Evolutionary conservation across 176 grass and related monocot genomes (phyloP).

Genomic region (Triticum timopheevii): DNA sequence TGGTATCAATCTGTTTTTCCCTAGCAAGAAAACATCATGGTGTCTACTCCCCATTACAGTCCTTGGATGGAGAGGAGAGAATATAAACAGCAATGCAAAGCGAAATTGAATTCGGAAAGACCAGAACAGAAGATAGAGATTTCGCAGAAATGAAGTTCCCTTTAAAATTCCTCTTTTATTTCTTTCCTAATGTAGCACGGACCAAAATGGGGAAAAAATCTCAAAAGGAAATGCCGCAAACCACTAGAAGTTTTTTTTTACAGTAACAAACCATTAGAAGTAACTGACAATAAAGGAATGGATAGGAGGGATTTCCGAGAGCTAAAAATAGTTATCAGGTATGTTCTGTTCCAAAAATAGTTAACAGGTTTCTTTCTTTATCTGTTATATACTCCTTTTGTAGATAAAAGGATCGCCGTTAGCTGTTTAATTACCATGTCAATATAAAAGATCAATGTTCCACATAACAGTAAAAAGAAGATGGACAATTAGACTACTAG

Average conservation of each 20-base stretch:
- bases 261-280: conserved; percentile 25
- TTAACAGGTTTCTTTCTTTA: background rate
- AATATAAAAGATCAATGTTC: background rate
- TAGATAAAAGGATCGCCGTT: background rate
- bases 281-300: conserved; percentile 4
- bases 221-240: conserved; percentile 29
- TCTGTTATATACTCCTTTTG: conserved; percentile 11
- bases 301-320: conserved; percentile 18
- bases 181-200: background rate
- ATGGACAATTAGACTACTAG: background rate
- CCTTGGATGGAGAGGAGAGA: conserved; percentile 2
- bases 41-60: conserved; percentile 28
- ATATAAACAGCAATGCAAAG: conserved; percentile 14
- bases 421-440: background rate
- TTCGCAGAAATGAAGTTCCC: background rate
- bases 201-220: conserved; percentile 3
- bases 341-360: conserved; percentile 31
- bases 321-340: conserved; percentile 37
- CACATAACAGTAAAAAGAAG: background rate
- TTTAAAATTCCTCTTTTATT: conserved; percentile 11
- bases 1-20: conserved; percentile 25
- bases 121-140: conserved; percentile 17
- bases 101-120: conserved; percentile 1
- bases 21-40: conserved; percentile 34
- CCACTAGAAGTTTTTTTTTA: conserved; percentile 21